phyloP scores from a whole-genome alignment of 768 basidiomycete species.

The Agrocybe praecox region DNA sequence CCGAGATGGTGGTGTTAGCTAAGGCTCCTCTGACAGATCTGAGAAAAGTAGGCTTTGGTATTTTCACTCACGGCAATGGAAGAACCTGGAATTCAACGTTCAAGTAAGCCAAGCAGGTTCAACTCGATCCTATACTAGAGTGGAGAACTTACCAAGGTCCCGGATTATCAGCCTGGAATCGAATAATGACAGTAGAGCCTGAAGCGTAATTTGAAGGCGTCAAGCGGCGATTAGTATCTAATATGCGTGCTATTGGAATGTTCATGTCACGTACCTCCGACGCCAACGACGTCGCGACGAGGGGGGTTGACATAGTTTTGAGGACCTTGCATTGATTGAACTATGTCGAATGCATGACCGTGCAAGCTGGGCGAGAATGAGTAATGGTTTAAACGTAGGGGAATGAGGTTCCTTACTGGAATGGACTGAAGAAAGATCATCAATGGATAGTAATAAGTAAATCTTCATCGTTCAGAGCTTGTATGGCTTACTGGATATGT shows the following conservation, averaged over 20 bases:
- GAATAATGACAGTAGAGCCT: constrained; percentile 23
- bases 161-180: constrained; percentile 27
- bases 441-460: too few species aligned
- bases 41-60: background rate
- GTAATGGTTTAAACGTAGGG: background rate
- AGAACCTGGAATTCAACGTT: too few species aligned
- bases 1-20: too few species aligned
- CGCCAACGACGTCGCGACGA: constrained; percentile 37
- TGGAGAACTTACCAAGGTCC: constrained; percentile 25
- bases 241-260: too few species aligned
- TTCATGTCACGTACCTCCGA: constrained; percentile 34
- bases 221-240: too few species aligned
- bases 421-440: too few species aligned
- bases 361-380: constrained; percentile 8
- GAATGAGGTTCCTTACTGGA: constrained; percentile 16
- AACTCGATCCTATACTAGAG: too few species aligned
- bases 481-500: constrained; percentile 12
- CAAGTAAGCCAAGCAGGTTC: too few species aligned
- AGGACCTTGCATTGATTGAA: constrained; percentile 34
- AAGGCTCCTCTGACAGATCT: too few species aligned
- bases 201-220: too few species aligned
- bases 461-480: too few species aligned
- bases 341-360: constrained; percentile 37
- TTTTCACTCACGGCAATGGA: constrained; percentile 23
- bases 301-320: constrained; percentile 45